Evolutionary conservation across 163 green algal species (phyloP), one percentile per base, ranked within the genome.

Genomic region (Scenedesmus sp.): DNA sequence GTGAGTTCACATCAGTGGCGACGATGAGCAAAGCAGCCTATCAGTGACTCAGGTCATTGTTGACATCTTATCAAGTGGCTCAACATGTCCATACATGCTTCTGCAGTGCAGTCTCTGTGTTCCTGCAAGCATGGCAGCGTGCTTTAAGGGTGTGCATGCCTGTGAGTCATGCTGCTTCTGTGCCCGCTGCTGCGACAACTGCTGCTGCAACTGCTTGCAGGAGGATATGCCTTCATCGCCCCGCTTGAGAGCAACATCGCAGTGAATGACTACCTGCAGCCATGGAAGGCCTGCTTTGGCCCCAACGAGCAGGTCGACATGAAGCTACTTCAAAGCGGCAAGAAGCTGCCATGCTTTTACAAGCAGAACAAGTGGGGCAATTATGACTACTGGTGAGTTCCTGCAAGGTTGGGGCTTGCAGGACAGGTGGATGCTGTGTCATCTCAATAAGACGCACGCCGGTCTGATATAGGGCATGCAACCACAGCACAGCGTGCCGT

Each of bases 311-410:
- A 46, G 20, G 46, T 88, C 0, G 62, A 83, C 76, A 52, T 88
- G 13, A 26, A 55, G 23, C 16, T 52, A 16, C 46, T 93, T 23
- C 56, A 84, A 55, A 34, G 4, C 3, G 90, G 90, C 10, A 66
- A 82, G 84, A 93, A 93, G 77, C 90, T 93, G 77, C 90, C 90
- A 20, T 93, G 90, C 76, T 86, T 76, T 55, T 93, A 91, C 77
- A 66, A 23, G 6, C 6, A 55, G 4, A 93, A 88, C 76, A 52
- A 81, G 62, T 79, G 67, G n/a, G 90, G 90, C 60, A 88, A 77
- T 7, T 79, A 67, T 55, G 85, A 93, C 76, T 93, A 91, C 70
- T 92, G 90, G 87, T 91, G 76, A 59, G 87, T 23, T 46, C 18
- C 18, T 76, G 66, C 66, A 34, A 5, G 7, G 18, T 52, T 15